These are phyloP conservation scores for Cucumis hystrix DNA, from an alignment of 306 rosid genomes.

Conservation along the genomic window DNA sequence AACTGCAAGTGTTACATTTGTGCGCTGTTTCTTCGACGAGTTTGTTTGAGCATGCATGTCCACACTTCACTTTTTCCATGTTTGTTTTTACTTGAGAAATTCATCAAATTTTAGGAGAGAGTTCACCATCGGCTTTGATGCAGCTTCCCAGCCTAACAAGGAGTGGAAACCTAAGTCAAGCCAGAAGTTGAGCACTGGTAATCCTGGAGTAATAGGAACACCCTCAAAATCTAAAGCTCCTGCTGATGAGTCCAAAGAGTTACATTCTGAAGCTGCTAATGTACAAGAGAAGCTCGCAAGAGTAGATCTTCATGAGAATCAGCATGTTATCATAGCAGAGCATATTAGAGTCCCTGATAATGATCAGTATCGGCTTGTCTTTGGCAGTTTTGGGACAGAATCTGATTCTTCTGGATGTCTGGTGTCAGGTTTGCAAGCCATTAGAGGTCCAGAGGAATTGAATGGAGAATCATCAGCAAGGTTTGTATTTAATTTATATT, in stretches of 20 bases:
- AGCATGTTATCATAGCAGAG: constrained; percentile 81
- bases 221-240: constrained; percentile 50
- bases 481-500: constrained; percentile 28
- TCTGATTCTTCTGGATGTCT: constrained; percentile 35
- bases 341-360: constrained; percentile 78
- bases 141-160: constrained; percentile 78
- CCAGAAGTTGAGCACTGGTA: constrained; percentile 43
- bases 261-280: constrained; percentile 37
- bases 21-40: not conserved
- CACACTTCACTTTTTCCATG: not conserved
- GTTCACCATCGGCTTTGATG: constrained; percentile 22
- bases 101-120: constrained; percentile 11
- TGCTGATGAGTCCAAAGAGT: constrained; percentile 32
- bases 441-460: constrained; percentile 35
- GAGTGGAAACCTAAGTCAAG: constrained; percentile 97
- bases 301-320: constrained; percentile 42
- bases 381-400: constrained; percentile 79
- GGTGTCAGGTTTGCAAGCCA: constrained; percentile 25
- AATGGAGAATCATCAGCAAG: constrained; percentile 43
- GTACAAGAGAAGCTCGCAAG: constrained; percentile 49
- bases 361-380: constrained; percentile 69
- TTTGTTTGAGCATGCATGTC: constrained; percentile 3
- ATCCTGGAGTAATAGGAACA: constrained; percentile 79
- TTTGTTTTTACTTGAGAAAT: constrained; percentile 7
- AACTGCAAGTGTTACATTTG: not conserved